Percentiles rank a stretch among this genome's conserved stretches.
These are phyloP conservation scores for Pythium phragmiticola DNA, from an alignment of 352 stramenopile species.

Conservation along the genomic window DNA sequence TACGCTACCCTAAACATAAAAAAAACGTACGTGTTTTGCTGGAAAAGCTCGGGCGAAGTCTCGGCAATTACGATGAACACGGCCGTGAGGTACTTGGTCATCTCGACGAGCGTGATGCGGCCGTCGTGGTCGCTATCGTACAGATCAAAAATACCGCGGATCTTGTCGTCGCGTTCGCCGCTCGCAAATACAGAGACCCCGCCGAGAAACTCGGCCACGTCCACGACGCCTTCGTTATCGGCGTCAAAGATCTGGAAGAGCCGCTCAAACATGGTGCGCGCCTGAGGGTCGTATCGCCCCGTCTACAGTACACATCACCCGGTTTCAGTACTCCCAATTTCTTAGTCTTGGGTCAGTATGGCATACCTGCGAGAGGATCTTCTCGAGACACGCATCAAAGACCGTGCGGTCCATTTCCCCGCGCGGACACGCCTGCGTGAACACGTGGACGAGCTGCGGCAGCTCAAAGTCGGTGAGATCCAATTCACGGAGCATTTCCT, in stretches of 20 bases:
- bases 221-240: constrained; percentile 57
- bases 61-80: constrained; percentile 82
- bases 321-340: background rate
- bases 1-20: background rate
- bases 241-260: constrained; percentile 82
- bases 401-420: constrained; percentile 66
- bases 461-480: constrained; percentile 85
- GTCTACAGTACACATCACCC: constrained; percentile 25
- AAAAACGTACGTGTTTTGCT: constrained; percentile 55
- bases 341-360: no score
- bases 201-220: constrained; percentile 79
- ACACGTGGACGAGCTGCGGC: constrained; percentile 80
- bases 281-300: constrained; percentile 69
- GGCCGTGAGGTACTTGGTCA: constrained; percentile 85
- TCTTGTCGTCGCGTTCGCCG: constrained; percentile 84
- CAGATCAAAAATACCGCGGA: constrained; percentile 81
- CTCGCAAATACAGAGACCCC: constrained; percentile 81
- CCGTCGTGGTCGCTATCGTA: constrained; percentile 85
- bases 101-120: constrained; percentile 81
- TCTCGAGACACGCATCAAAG: constrained; percentile 72
- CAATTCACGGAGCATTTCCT: constrained; percentile 50
- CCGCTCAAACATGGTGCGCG: constrained; percentile 68
- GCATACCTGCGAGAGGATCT: constrained; percentile 66
- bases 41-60: constrained; percentile 66
- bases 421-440: constrained; percentile 73